phyloP scores from a whole-genome alignment of 164 flowering plant genomes.

The Santalum album region DNA sequence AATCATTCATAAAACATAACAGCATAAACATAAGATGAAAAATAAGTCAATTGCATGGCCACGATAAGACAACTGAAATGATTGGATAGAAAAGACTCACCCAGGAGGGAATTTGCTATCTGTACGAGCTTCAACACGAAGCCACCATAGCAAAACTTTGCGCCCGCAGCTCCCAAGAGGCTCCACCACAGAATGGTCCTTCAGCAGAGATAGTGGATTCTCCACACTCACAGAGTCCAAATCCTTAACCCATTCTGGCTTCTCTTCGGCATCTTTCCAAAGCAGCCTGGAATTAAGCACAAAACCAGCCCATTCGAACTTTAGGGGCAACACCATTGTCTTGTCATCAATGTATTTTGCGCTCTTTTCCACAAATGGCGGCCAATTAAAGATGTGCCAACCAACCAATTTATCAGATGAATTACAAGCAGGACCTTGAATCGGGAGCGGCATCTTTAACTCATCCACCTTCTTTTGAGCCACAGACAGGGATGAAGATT shows the following conservation, averaged over 20 bases:
- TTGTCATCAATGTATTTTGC: conserved; percentile 64
- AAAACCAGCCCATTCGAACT: conserved; percentile 95
- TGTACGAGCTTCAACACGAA: conserved; percentile 90
- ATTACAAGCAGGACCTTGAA: conserved; percentile 96
- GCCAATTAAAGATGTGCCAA: conserved; percentile 78
- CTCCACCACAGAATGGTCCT: conserved; percentile 69
- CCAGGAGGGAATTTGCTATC: conserved; percentile 94
- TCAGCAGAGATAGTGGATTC: conserved; percentile 68
- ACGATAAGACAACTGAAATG: not conserved
- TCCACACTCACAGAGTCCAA: conserved; percentile 45
- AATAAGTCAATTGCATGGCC: not conserved
- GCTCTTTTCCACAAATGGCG: conserved; percentile 48
- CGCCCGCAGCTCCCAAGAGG: conserved; percentile 94
- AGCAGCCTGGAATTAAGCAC: conserved; percentile 80
- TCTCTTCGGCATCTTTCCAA: conserved; percentile 69
- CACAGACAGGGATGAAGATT: conserved; percentile 7
- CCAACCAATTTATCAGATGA: conserved; percentile 69
- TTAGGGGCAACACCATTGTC: conserved; percentile 67
- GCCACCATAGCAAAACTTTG: conserved; percentile 95
- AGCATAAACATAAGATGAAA: not conserved
- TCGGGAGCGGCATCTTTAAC: conserved; percentile 41
- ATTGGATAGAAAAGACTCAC: conserved; percentile 44
- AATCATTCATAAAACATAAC: not conserved
- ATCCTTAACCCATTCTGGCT: conserved; percentile 73
- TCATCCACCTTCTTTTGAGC: conserved; percentile 26